Percentiles rank a stretch among this genome's conserved stretches.
Evolutionary conservation across 2,329 filamentous ascomycete species (phyloP).

Genomic region (Fusarium abutilonis): DNA sequence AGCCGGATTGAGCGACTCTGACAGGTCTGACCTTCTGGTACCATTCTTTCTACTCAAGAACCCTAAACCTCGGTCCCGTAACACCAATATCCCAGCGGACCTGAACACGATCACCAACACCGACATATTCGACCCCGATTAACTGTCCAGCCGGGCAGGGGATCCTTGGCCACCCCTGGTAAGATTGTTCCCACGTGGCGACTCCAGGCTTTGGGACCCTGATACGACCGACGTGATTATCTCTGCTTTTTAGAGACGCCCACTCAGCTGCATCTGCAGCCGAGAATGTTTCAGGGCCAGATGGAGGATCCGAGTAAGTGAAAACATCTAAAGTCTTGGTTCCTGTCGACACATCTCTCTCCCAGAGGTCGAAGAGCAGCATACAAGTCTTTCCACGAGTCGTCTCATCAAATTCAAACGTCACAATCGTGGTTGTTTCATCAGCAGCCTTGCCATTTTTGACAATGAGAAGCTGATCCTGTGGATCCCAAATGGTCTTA

Average conservation of each 20-base stretch:
- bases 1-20: too few relatives aligned
- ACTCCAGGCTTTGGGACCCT: slow-evolving; percentile 4
- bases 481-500: slow-evolving; percentile 2
- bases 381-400: slow-evolving; percentile 7
- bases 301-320: slow-evolving; percentile 9
- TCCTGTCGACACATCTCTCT: slow-evolving; percentile 13
- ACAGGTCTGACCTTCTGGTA: too few relatives aligned
- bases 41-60: background rate
- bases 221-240: slow-evolving; percentile 10
- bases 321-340: slow-evolving; percentile 14
- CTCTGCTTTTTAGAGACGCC: slow-evolving; percentile 7
- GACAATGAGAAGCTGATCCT: slow-evolving; percentile 19
- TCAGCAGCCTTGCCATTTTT: slow-evolving; percentile 12
- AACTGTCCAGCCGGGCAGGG: slow-evolving; percentile 17
- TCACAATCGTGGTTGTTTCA: slow-evolving; percentile 18
- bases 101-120: slow-evolving; percentile 4
- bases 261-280: background rate
- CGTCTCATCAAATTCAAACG: slow-evolving; percentile 12
- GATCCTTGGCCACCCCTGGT: slow-evolving; percentile 12
- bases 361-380: slow-evolving; percentile 24
- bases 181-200: slow-evolving; percentile 1
- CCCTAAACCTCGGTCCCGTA: slow-evolving; percentile 13
- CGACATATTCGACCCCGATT: slow-evolving; percentile 13
- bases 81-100: slow-evolving; percentile 26
- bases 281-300: background rate